phyloP scores from a whole-genome alignment of 306 rosid genomes.

The Quercus wislizeni region DNA sequence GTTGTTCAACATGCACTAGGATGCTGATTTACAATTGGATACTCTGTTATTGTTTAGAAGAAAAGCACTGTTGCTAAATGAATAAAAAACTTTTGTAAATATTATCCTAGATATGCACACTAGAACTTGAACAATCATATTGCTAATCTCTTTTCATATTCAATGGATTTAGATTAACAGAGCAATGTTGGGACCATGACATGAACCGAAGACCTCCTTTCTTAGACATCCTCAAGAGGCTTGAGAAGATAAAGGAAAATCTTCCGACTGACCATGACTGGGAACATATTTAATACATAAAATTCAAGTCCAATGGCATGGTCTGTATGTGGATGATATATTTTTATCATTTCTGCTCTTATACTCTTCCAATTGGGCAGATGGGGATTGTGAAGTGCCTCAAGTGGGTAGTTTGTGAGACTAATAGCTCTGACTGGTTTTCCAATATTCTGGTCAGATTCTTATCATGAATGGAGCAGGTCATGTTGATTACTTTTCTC shows the following conservation, averaged over 20 bases:
- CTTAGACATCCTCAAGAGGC: conserved; percentile 76
- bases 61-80: not conserved
- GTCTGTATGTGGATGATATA: conserved; percentile 27
- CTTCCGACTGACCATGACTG: conserved; percentile 74
- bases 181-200: conserved; percentile 71
- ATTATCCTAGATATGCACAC: not conserved
- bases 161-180: conserved; percentile 52
- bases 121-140: not conserved
- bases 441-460: conserved; percentile 20
- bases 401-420: conserved; percentile 18
- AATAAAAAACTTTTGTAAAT: not conserved
- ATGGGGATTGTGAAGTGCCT: conserved; percentile 35
- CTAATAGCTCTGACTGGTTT: conserved; percentile 6
- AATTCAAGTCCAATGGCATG: conserved; percentile 3
- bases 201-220: conserved; percentile 72
- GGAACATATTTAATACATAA: conserved; percentile 59
- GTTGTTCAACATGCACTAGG: not conserved
- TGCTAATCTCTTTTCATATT: conserved; percentile 5
- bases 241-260: conserved; percentile 71
- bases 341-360: conserved; percentile 23
- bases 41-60: not conserved
- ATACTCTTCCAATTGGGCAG: conserved; percentile 19
- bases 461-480: conserved; percentile 15
- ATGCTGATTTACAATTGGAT: not conserved
- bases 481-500: conserved; percentile 13